Base-by-base conservation (phyloP, 345 rosid genomes). In the Litchi chinensis region DNA sequence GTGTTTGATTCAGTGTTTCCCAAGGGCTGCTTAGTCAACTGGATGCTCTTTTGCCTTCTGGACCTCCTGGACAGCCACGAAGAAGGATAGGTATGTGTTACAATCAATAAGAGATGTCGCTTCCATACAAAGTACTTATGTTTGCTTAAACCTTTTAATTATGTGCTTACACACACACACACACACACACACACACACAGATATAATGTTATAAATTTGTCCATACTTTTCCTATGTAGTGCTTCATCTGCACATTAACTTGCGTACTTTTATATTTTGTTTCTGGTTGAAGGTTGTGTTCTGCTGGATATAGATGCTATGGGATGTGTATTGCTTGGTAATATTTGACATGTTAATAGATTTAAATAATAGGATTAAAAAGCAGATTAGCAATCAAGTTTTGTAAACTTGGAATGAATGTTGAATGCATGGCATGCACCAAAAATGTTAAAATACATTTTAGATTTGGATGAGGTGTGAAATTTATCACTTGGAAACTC, bases 1-100 rank as follows among this genome's bases (percentile, higher is more conserved):
- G 40, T 40, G 70, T 77, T 24, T 82, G 70, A 24, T 76, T 82
- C 88, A 95, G 98, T 7, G 85, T 89, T 76, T 93, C 95, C 37
- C 85, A 54, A 74, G 6, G 13, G 68, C 80, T 95, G 71, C 72
- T 93, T 44, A 62, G 22, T 81, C 98, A 95, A 79, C 87, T 95
- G 76, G 98, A 93, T 84, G 73, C 90, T 59, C 84, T 90, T 56
- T 85, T 91, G 77, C 94, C 95, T 52, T 83, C 95, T 81, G 98
- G 91, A 78, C 89, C 90, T 70, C 83, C 91, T 0, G 95, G 94
- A 50, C 98, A 92, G 77, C 96, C 87, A 74, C 88, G 94, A 44
- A 88, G 94, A 83, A 92, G 91, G 80, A 69, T 88, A 85, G 99
- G 99, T 95, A 59, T 60, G 86, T 79, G 77, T 71, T 76, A 21